Evolutionary conservation across 2,329 filamentous ascomycete genomes (phyloP).

Genomic region (Metarhizium guizhouense): DNA sequence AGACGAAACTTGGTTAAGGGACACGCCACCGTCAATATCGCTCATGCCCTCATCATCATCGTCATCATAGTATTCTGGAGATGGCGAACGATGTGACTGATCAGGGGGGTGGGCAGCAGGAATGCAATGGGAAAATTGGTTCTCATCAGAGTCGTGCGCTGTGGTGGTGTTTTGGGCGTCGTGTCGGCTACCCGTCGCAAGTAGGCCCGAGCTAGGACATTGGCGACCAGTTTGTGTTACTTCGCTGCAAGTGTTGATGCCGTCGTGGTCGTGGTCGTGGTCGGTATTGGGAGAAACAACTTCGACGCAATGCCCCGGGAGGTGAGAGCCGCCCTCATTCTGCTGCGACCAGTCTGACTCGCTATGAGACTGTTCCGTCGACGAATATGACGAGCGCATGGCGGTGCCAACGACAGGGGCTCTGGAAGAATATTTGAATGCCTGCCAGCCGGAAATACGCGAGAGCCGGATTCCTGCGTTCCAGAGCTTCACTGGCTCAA

Average conservation of each 20-base stretch:
- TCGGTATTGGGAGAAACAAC: neutral
- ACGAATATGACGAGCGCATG: conserved; percentile 2
- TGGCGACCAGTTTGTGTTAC: neutral
- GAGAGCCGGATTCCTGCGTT: conserved; percentile 1
- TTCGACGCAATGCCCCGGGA: neutral
- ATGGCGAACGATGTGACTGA: neutral
- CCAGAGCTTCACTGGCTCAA: neutral
- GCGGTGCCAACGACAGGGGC: neutral
- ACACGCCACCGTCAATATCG: conserved; percentile 24
- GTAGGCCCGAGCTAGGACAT: conserved; percentile 3
- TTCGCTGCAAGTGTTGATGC: neutral
- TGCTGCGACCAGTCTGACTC: conserved; percentile 2
- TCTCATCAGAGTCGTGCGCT: neutral
- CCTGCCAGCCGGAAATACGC: neutral
- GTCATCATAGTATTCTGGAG: conserved; percentile 8
- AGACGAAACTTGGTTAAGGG: conserved; percentile 10
- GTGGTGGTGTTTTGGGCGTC: conserved; percentile 6
- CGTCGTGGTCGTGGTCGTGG: conserved; percentile 1
- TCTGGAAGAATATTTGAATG: neutral
- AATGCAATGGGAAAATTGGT: neutral
- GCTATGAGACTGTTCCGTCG: neutral
- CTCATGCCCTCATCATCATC: conserved; percentile 25
- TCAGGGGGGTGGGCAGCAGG: neutral
- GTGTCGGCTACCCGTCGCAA: conserved; percentile 4
- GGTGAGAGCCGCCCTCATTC: conserved; percentile 1